Base-by-base conservation (phyloP, 1,284 basidiomycete species). In the Mrakiaceae sp. region DNA sequence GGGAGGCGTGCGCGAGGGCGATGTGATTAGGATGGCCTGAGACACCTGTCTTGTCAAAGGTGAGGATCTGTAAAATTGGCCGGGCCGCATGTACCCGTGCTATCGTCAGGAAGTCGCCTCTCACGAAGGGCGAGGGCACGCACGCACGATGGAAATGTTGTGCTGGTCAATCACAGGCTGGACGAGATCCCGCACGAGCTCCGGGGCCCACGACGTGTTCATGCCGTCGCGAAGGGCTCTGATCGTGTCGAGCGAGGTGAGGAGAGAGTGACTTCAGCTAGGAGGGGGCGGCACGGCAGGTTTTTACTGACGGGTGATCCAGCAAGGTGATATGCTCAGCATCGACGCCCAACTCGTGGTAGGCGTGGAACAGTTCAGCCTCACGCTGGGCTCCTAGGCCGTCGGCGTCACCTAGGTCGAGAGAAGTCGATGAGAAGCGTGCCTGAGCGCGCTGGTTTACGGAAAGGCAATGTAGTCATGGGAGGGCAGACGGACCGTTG, bases 21-120 rank as follows among this genome's bases (percentile, higher is more conserved):
- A 81, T 81, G 75, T 99, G 95, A 74, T 98, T 99, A 0, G 89
- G 87, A 72, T 98, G 95, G 0, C 79, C 80, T 7, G 92, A 93
- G 4, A 98, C 80, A 1, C 96, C 95, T 3, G 74, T 69, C 0
- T 75, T 68, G 76, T 99, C 95, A 71, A 98, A 98, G 0, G 95
- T 97, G 64, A 99, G 78, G 63, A 98, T 84, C 88, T 95, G 71
- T 5, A 14, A 40, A 59, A 3, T 2, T 7, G 50, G 12, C 40
- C 27, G 27, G 27, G 27, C 27, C 27, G 27, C 27, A 27, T 27
- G 27, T 27, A 27, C 27, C 27, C 27, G 27, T 27, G 27, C 27
- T 27, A 27, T 27, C 27, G 27, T 27, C 27, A 27, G 27, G 27
- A 27, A 27, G 27, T 27, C 27, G 27, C 27, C 27, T 27, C 27